Evolutionary conservation across 371 early-diverging fungal species (phyloP).

Genomic region (Syncephalis plumigaleata): DNA sequence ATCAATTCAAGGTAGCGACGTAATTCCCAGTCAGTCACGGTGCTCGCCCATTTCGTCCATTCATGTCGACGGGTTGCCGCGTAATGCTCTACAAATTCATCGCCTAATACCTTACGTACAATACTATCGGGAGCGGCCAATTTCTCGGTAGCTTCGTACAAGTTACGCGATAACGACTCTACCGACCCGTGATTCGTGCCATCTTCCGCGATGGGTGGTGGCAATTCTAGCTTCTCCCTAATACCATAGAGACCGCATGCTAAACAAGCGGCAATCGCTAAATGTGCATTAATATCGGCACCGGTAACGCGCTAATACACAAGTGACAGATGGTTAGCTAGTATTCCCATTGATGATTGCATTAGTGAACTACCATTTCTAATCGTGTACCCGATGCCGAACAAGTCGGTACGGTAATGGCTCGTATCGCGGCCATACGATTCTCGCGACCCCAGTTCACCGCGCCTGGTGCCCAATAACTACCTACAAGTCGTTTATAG

Average conservation of each 20-base stretch:
- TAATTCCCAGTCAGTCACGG: slow-evolving; percentile 64
- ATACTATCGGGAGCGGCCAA: slow-evolving; percentile 48
- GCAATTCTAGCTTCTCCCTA: slow-evolving; percentile 28
- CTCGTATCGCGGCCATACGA: slow-evolving; percentile 53
- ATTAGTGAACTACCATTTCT: slow-evolving; percentile 29
- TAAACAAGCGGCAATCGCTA: slow-evolving; percentile 57
- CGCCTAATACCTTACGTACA: slow-evolving; percentile 56
- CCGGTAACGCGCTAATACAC: slow-evolving; percentile 50
- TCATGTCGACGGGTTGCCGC: slow-evolving; percentile 53
- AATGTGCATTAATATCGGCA: slow-evolving; percentile 65
- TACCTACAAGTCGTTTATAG: slow-evolving; percentile 69
- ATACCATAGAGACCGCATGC: slow-evolving; percentile 69
- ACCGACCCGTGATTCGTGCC: slow-evolving; percentile 7
- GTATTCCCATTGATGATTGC: not conserved
- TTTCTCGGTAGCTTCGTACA: slow-evolving; percentile 40
- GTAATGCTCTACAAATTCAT: slow-evolving; percentile 65
- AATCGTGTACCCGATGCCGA: slow-evolving; percentile 42
- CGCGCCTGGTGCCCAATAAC: slow-evolving; percentile 74
- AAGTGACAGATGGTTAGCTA: slow-evolving; percentile 1
- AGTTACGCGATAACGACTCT: slow-evolving; percentile 33
- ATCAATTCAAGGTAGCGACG: slow-evolving; percentile 53
- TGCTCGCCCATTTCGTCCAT: slow-evolving; percentile 47
- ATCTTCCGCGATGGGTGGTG: slow-evolving; percentile 15
- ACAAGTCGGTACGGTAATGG: slow-evolving; percentile 55
- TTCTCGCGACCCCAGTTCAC: slow-evolving; percentile 68